Evolutionary conservation across 208 protist species (phyloP), one percentile per base, ranked within the genome.

Genomic region (Trypanosoma rangeli): DNA sequence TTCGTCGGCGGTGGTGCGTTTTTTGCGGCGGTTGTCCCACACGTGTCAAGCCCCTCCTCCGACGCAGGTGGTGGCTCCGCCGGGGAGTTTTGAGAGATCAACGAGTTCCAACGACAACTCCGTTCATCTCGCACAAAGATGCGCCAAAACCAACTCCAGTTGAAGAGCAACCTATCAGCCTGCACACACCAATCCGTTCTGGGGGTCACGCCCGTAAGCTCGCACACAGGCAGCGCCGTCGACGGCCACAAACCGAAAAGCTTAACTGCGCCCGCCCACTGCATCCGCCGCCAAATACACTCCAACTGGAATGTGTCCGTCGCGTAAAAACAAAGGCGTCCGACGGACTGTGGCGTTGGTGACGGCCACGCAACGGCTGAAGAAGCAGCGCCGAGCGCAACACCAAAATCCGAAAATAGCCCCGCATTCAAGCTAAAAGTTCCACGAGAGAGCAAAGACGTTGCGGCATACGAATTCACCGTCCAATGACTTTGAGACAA

Each of bases 151-250:
- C 78, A 74, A 65, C 62, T 73, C 65, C 70, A 80, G 52, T 73
- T 82, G 60, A 84, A 61, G 20, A 84, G 66, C 24, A 79, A 55
- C 57, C 78, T 64, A 59, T 85, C 78, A 0, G 74, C 74, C 65
- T 89, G 84, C 64, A 89, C 9, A 3, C 71, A 74, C 64, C 63
- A 84, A 65, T 83, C 80, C 31, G 70, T 80, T 59, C 66, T 72
- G 55, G 80, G 84, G 18, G 80, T 84, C 28, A 77, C 68, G 49
- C 81, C 62, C 9, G 73, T 59, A 68, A 78, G 59, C 57, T 89
- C 84, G 72, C 70, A 85, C 5, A 82, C 37, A 4, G 80, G 84
- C 24, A 62, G 15, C n/a, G 31, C n/a, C 20, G 8, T 33, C 22
- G 61, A 57, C 31, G n/a, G 64, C 70, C 61, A 75, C 52, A 57